These are phyloP conservation scores for Ceratobasidium sp. DNA, from an alignment of 1,284 basidiomycete species.

Conservation along the genomic window DNA sequence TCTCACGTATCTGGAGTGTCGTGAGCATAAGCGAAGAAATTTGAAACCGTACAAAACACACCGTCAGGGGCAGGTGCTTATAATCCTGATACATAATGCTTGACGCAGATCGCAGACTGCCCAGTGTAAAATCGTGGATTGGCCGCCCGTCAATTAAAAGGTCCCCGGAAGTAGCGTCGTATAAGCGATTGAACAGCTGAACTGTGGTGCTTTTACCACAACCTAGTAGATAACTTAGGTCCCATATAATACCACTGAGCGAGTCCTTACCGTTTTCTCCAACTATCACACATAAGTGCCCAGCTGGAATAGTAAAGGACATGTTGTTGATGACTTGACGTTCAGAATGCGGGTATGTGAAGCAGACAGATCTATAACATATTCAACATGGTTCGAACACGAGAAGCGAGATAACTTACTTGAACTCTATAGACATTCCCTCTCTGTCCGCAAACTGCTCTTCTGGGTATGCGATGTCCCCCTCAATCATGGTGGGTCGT, in stretches of 20 bases:
- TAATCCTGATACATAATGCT: slow-evolving; percentile 45
- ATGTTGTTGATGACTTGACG: slow-evolving; percentile 27
- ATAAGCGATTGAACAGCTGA: slow-evolving; percentile 43
- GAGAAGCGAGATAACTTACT: slow-evolving; percentile 20
- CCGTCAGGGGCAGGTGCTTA: slow-evolving; percentile 41
- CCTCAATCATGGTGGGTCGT: slow-evolving; percentile 40
- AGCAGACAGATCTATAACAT: slow-evolving; percentile 38
- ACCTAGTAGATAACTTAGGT: not conserved
- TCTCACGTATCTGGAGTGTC: slow-evolving; percentile 40
- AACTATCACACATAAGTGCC: slow-evolving; percentile 45
- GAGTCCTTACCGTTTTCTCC: slow-evolving; percentile 41
- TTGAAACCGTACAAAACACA: slow-evolving; percentile 2
- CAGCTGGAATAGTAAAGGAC: slow-evolving; percentile 41
- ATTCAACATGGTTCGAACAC: not conserved
- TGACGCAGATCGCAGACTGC: slow-evolving; percentile 37
- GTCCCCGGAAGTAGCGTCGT: slow-evolving; percentile 40
- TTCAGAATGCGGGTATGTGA: slow-evolving; percentile 39
- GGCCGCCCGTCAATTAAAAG: slow-evolving; percentile 41
- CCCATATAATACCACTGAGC: not conserved
- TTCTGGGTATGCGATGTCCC: slow-evolving; percentile 34
- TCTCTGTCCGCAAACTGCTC: not conserved
- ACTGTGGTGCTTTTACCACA: slow-evolving; percentile 45
- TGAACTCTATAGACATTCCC: slow-evolving; percentile 44
- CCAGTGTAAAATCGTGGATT: slow-evolving; percentile 39
- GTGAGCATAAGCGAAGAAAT: not conserved